Percentiles rank a stretch among this genome's conserved stretches.
phyloP scores from a whole-genome alignment of 139 green algal species.

The Ulvella scutata region DNA sequence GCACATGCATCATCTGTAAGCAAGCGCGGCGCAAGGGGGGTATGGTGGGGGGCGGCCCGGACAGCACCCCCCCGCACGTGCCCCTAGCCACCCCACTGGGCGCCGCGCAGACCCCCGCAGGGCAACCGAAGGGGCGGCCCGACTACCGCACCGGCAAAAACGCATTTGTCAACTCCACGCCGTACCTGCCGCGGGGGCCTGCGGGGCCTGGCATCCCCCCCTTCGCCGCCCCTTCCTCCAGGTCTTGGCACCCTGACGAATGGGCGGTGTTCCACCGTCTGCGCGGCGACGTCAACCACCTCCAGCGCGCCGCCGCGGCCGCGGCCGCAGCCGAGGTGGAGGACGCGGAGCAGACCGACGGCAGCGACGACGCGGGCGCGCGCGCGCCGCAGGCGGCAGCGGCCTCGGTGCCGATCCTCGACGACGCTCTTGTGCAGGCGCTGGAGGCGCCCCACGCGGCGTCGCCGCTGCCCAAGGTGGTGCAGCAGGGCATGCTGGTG shows the following conservation, averaged over 20 bases:
- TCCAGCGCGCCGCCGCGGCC: background rate
- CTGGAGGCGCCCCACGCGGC: background rate
- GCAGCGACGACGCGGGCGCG: background rate
- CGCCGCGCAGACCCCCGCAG: background rate
- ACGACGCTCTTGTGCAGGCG: background rate
- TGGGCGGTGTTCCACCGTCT: slow-evolving; percentile 1
- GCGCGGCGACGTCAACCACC: background rate
- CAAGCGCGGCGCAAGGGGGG: slow-evolving; percentile 33
- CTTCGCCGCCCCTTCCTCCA: slow-evolving; percentile 9
- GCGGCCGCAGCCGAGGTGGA: background rate
- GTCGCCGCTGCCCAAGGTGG: background rate
- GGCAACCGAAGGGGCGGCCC: background rate
- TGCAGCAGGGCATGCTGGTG: background rate
- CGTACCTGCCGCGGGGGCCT: slow-evolving; percentile 26
- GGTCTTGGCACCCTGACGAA: slow-evolving; percentile 8
- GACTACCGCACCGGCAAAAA: slow-evolving; percentile 42
- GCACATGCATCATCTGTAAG: slow-evolving; percentile 71
- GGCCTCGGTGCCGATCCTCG: background rate
- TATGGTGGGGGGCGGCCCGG: slow-evolving; percentile 10
- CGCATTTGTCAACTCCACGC: slow-evolving; percentile 44
- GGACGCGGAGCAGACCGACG: background rate
- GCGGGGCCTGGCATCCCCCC: slow-evolving; percentile 10
- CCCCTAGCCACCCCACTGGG: background rate
- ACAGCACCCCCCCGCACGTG: background rate
- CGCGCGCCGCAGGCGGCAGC: background rate